Evolutionary conservation across 31 red algal species (phyloP).

Genomic region (Endocladia muricata): DNA sequence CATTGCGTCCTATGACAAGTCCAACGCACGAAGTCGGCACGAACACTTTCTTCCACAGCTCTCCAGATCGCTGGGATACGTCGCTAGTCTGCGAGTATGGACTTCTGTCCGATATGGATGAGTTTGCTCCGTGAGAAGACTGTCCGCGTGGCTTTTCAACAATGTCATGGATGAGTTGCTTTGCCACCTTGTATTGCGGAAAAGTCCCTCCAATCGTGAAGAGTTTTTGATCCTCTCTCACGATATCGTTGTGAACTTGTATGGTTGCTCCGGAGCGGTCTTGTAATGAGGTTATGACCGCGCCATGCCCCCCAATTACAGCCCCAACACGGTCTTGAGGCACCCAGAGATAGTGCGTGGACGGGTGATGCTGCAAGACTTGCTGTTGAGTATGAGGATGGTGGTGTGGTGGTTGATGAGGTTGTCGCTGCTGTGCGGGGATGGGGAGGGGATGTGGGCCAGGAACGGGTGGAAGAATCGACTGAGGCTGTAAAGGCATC

Average conservation of each 20-base stretch:
- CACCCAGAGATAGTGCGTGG: conserved; percentile 60
- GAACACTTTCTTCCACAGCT: conserved; percentile 70
- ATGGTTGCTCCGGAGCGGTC: conserved; percentile 78
- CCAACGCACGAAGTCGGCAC: conserved; percentile 85
- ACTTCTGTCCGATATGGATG: conserved; percentile 9
- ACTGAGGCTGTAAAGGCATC: not conserved
- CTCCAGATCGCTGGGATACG: conserved; percentile 19
- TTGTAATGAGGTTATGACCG: conserved; percentile 73
- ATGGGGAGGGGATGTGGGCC: not conserved
- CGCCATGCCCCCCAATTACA: conserved; percentile 80
- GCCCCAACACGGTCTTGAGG: conserved; percentile 82
- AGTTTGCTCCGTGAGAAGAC: not conserved
- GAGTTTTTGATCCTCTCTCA: conserved; percentile 73
- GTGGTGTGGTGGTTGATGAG: not conserved
- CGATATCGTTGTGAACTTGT: conserved; percentile 83
- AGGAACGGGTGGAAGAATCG: not conserved
- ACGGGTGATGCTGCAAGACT: not conserved
- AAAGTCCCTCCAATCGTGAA: conserved; percentile 80
- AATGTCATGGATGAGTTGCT: conserved; percentile 73
- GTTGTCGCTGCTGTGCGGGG: not conserved
- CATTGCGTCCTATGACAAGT: conserved; percentile 87
- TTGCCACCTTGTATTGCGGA: conserved; percentile 57
- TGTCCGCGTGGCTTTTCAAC: conserved; percentile 9
- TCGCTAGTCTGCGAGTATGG: conserved; percentile 29
- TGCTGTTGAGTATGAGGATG: not conserved